Evolutionary conservation across 306 rosid genomes (phyloP), one percentile per base, ranked within the genome.

Genomic region (Phaseolus lunatus): DNA sequence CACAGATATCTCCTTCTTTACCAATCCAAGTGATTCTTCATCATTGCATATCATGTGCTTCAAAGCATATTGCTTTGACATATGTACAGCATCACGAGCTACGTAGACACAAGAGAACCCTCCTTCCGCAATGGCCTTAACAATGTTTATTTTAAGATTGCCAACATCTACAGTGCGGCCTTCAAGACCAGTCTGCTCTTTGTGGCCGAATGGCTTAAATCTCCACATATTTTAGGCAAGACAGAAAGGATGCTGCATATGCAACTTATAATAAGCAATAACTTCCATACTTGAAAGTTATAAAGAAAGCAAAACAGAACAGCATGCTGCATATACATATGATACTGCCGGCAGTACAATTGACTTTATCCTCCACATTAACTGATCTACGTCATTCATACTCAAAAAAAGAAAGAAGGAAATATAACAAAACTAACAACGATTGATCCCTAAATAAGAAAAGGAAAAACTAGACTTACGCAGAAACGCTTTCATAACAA

Each of bases 51-150:
- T 90, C 24, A 95, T 92, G 85, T 92, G 97, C 87, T 95, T 95
- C 81, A 95, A 88, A 78, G 99, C 99, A 88, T 92, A 92, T 85
- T 92, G 99, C 84, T 86, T 95, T 15, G 99, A 92, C 72, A 86
- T 68, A 70, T 90, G 90, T 69, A 88, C 85, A 47, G 78, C 85
- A 81, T 94, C 98, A 76, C 94, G 91, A 19, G 97, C 97, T 83
- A 95, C 78, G 91, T 95, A 95, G 56, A 95, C 98, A 73, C 91
- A 92, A 33, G 97, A 95, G 90, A 95, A 95, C 8, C 99, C 97
- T 48, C 99, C 99, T 77, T 95, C 99, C 7, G 99, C 99, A 72
- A 95, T 92, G 81, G 86, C 89, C 76, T 90, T 95, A 59, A 76
- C 82, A 29, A 95, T 85, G 73, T 87, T 83, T 84, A 95, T 80